A percentile compares a stretch with the other conserved stretches of the same genome.
phyloP scores from a whole-genome alignment of 2,329 filamentous ascomycete species.

The Cadophora sp. region DNA sequence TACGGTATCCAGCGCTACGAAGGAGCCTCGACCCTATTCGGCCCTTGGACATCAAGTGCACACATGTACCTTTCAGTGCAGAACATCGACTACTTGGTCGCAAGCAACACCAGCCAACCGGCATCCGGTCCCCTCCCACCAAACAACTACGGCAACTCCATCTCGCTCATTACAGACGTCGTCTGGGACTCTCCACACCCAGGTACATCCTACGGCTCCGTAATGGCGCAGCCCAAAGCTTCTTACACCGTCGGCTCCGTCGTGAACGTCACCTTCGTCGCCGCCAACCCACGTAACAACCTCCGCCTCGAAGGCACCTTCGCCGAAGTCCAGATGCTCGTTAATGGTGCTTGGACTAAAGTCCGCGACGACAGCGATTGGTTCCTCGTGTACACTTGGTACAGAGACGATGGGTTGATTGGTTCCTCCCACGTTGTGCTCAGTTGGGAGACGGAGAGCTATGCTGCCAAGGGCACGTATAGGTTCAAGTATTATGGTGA shows the following conservation, averaged over 20 bases:
- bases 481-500: slow-evolving; percentile 85
- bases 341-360: slow-evolving; percentile 63
- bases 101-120: slow-evolving; percentile 52
- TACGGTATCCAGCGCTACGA: slow-evolving; percentile 89
- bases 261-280: slow-evolving; percentile 76
- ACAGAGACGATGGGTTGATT: slow-evolving; percentile 68
- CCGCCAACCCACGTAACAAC: slow-evolving; percentile 89
- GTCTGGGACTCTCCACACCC: slow-evolving; percentile 72
- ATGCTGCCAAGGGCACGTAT: slow-evolving; percentile 70
- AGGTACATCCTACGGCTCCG: slow-evolving; percentile 73
- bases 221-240: slow-evolving; percentile 60
- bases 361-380: slow-evolving; percentile 81
- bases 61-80: slow-evolving; percentile 84
- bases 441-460: slow-evolving; percentile 76
- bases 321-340: slow-evolving; percentile 70
- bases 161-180: slow-evolving; percentile 83
- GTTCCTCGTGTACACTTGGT: slow-evolving; percentile 83
- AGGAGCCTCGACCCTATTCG: slow-evolving; percentile 87
- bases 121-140: slow-evolving; percentile 70
- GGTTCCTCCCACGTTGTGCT: slow-evolving; percentile 81
- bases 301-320: slow-evolving; percentile 79
- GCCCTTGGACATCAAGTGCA: slow-evolving; percentile 79
- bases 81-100: slow-evolving; percentile 70
- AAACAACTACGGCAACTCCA: slow-evolving; percentile 74
- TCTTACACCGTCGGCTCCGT: slow-evolving; percentile 65